A percentile compares a stretch with the other conserved stretches of the same genome.
phyloP scores from a whole-genome alignment of 1,284 basidiomycete species.

The Cerrena zonata region DNA sequence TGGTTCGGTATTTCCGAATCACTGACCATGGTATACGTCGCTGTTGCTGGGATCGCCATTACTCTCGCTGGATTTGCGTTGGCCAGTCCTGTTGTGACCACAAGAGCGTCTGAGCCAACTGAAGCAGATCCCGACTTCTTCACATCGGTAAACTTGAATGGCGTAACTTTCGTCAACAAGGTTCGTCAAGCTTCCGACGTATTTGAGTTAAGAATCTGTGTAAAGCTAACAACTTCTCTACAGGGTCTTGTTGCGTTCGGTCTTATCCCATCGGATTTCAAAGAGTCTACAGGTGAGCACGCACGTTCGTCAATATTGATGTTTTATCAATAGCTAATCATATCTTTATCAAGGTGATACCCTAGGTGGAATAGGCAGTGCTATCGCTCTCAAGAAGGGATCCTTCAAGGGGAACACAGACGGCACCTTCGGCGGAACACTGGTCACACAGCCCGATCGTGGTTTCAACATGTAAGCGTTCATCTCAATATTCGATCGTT shows the following conservation, averaged over 20 bases:
- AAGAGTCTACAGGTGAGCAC: slow-evolving; percentile 29
- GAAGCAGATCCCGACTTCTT: slow-evolving; percentile 20
- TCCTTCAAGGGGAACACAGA: slow-evolving; percentile 23
- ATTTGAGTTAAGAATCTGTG: no score
- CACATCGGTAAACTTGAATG: slow-evolving; percentile 18
- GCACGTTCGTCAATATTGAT: slow-evolving; percentile 4
- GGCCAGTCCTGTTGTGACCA: neutral
- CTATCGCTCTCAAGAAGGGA: slow-evolving; percentile 29
- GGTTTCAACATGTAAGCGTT: slow-evolving; percentile 37
- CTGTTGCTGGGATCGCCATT: neutral
- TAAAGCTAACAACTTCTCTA: neutral
- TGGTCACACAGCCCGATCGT: slow-evolving; percentile 44
- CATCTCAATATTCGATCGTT: no score
- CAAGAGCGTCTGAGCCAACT: neutral
- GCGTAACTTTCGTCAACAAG: slow-evolving; percentile 27
- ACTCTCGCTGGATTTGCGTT: neutral
- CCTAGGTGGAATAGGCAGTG: slow-evolving; percentile 34
- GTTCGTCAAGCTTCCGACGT: no score
- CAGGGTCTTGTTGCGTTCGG: slow-evolving; percentile 36
- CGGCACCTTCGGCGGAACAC: slow-evolving; percentile 36
- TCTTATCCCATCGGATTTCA: slow-evolving; percentile 32
- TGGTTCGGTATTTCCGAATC: neutral
- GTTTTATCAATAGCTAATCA: no score
- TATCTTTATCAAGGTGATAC: slow-evolving; percentile 27
- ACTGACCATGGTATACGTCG: neutral